These are phyloP conservation scores for Hortaea sp. DNA, from an alignment of 2,329 filamentous ascomycete genomes.

Conservation along the genomic window DNA sequence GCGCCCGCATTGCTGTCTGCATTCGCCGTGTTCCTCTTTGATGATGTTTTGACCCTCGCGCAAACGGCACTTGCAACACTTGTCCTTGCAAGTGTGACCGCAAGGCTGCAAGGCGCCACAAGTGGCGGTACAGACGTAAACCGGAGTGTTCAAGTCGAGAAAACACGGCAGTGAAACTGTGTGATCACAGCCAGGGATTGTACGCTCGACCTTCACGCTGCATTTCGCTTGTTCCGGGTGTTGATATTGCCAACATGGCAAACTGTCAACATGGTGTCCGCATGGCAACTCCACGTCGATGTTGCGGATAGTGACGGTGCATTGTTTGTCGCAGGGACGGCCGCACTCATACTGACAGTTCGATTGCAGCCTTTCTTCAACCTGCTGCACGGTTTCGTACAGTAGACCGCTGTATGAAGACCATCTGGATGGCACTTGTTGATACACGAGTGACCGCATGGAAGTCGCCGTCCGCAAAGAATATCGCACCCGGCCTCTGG, in stretches of 20 bases:
- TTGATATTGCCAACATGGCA: conserved; percentile 29
- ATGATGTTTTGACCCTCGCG: conserved; percentile 23
- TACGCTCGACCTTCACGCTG: conserved; percentile 33
- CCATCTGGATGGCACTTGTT: conserved; percentile 36
- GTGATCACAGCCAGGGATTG: conserved; percentile 48
- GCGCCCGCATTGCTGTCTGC: conserved; percentile 41
- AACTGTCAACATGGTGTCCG: conserved; percentile 13
- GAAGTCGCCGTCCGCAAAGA: conserved; percentile 38
- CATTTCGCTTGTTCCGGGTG: conserved; percentile 43
- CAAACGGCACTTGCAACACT: conserved; percentile 42
- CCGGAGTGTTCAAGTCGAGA: conserved; percentile 30
- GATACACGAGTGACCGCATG: conserved; percentile 38
- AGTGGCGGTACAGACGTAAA: conserved; percentile 38
- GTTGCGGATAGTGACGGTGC: conserved; percentile 28
- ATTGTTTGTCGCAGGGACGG: conserved; percentile 31
- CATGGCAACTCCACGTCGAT: conserved; percentile 21
- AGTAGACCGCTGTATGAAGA: conserved; percentile 34
- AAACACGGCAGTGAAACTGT: conserved; percentile 40
- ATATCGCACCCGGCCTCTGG: conserved; percentile 55
- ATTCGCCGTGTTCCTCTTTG: conserved; percentile 38
- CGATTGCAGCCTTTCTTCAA: conserved; percentile 29
- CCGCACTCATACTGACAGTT: conserved; percentile 33
- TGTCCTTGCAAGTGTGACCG: conserved; percentile 52
- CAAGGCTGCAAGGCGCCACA: conserved; percentile 45
- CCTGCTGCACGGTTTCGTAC: conserved; percentile 31